These are phyloP conservation scores for Cynara cardunculus DNA, from an alignment of 129 eudicot genomes.

Conservation along the genomic window DNA sequence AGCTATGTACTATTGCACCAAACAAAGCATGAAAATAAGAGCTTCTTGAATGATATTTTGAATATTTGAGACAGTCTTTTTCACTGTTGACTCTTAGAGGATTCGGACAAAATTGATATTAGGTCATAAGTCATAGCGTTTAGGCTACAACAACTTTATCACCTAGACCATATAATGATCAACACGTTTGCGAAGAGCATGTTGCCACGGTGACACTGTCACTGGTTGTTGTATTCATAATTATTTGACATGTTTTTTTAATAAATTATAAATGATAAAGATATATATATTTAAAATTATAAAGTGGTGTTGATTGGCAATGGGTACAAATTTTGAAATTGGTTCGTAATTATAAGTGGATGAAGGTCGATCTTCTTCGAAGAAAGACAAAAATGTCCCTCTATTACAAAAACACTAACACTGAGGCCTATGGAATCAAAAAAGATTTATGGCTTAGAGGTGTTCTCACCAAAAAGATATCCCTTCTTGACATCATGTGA, in stretches of 20 bases:
- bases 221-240: background rate
- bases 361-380: background rate
- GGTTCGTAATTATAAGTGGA: background rate
- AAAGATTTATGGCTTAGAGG: background rate
- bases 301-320: background rate
- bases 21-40: background rate
- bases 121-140: background rate
- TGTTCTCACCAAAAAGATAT: background rate
- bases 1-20: background rate
- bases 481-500: background rate
- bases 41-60: background rate
- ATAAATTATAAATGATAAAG: no score
- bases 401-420: no score
- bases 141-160: background rate
- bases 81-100: background rate
- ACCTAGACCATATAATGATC: background rate
- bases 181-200: no score
- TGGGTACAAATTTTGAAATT: background rate
- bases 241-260: no score
- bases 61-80: background rate
- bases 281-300: no score
- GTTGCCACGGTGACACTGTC: no score
- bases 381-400: background rate
- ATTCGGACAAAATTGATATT: background rate
- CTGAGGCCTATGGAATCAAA: background rate